These are phyloP conservation scores for Coniella lustricola DNA, from an alignment of 2,329 filamentous ascomycete species.

Conservation along the genomic window DNA sequence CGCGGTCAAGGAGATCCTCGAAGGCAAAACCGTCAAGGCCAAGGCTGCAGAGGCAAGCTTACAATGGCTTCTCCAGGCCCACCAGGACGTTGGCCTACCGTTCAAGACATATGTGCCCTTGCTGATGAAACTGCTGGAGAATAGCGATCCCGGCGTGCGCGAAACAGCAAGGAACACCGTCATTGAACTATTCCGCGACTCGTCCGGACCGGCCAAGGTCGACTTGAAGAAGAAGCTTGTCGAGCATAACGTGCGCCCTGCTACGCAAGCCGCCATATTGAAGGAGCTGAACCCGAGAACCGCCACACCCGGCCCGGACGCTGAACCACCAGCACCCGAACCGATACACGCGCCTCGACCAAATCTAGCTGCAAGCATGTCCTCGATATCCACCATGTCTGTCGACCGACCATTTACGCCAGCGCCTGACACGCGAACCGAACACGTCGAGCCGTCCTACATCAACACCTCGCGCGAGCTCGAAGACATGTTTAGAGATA, in stretches of 20 bases:
- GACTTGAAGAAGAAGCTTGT: slow-evolving; percentile 84
- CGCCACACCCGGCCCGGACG: slow-evolving; percentile 9
- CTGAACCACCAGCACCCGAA: slow-evolving; percentile 2
- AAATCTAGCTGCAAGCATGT: slow-evolving; percentile 44
- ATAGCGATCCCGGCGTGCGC: slow-evolving; percentile 80
- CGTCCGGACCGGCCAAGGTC: slow-evolving; percentile 75
- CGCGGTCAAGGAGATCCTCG: slow-evolving; percentile 68
- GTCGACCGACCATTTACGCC: slow-evolving; percentile 53
- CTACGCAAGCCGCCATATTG: slow-evolving; percentile 76
- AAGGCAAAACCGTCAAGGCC: slow-evolving; percentile 69
- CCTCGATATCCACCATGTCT: slow-evolving; percentile 43
- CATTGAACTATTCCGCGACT: slow-evolving; percentile 78
- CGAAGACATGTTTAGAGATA: slow-evolving; percentile 79
- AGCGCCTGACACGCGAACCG: slow-evolving; percentile 55
- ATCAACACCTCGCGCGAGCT: slow-evolving; percentile 79
- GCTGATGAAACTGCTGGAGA: slow-evolving; percentile 81
- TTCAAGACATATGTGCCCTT: slow-evolving; percentile 78
- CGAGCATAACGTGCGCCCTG: slow-evolving; percentile 75
- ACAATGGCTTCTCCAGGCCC: slow-evolving; percentile 82
- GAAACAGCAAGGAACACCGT: slow-evolving; percentile 77
- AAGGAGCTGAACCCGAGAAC: slow-evolving; percentile 58
- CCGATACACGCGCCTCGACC: slow-evolving; percentile 30
- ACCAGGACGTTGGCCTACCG: slow-evolving; percentile 67
- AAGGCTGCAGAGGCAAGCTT: slow-evolving; percentile 79
- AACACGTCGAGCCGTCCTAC: slow-evolving; percentile 71